A percentile compares a stretch with the other conserved stretches of the same genome.
phyloP scores from a whole-genome alignment of 2,329 filamentous ascomycete species.

The Pseudocercospora crystallina region DNA sequence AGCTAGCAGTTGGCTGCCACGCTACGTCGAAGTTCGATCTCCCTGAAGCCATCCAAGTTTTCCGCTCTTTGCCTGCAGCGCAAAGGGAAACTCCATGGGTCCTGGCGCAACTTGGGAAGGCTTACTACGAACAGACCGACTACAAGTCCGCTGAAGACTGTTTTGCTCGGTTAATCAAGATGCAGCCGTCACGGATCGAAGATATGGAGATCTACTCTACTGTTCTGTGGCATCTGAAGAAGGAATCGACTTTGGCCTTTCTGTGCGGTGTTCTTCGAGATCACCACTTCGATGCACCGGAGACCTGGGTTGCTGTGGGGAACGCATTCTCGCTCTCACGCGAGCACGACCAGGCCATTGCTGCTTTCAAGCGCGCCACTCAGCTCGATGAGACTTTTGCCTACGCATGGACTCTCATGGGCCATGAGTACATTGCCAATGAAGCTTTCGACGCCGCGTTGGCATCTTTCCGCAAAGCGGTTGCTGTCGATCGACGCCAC shows the following conservation, averaged over 20 bases:
- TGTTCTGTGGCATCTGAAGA: conserved; percentile 96
- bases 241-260: conserved; percentile 87
- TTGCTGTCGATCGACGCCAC: conserved; percentile 81
- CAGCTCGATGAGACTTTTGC: conserved; percentile 88
- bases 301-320: conserved; percentile 93
- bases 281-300: conserved; percentile 80
- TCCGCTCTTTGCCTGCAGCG: conserved; percentile 65
- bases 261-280: conserved; percentile 89
- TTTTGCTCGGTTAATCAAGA: conserved; percentile 74
- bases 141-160: conserved; percentile 85
- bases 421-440: conserved; percentile 91
- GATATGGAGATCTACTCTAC: conserved; percentile 99
- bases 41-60: conserved; percentile 71
- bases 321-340: conserved; percentile 91
- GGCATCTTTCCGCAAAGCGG: conserved; percentile 79
- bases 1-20: conserved; percentile 78
- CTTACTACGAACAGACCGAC: conserved; percentile 84
- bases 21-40: conserved; percentile 77
- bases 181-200: conserved; percentile 79
- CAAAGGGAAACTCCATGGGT: conserved; percentile 95
- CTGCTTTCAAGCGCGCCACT: conserved; percentile 91
- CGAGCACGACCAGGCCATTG: conserved; percentile 91
- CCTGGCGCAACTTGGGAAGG: conserved; percentile 82
- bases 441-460: conserved; percentile 97
- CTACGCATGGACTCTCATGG: conserved; percentile 93